Percentiles rank a stretch among this genome's conserved stretches.
Evolutionary conservation across 306 rosid genomes (phyloP).

Genomic region (Pachyrhizus erosus): DNA sequence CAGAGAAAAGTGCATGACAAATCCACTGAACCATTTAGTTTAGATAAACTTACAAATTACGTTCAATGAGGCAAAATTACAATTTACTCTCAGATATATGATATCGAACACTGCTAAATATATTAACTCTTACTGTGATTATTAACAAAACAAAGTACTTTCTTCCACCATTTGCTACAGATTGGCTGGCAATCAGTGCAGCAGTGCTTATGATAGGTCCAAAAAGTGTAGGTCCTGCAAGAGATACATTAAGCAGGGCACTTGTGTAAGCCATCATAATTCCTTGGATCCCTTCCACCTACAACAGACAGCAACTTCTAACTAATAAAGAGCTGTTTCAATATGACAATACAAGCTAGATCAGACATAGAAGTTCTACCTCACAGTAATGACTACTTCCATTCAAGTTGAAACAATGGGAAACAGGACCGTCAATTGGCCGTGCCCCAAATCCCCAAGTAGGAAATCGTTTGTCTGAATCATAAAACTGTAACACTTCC

Average conservation of each 20-base stretch:
- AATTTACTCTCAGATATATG: neutral
- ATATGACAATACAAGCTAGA: conserved; percentile 36
- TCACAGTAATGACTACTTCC: conserved; percentile 81
- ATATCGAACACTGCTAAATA: too few species aligned
- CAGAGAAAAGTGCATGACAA: conserved; percentile 23
- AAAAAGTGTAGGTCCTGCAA: conserved; percentile 88
- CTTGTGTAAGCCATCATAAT: conserved; percentile 83
- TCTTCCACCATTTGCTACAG: conserved; percentile 66
- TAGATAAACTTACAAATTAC: neutral
- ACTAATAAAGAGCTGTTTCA: conserved; percentile 36
- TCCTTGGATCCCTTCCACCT: conserved; percentile 94
- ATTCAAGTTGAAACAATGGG: conserved; percentile 88
- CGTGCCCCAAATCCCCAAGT: conserved; percentile 94
- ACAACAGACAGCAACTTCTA: conserved; percentile 41
- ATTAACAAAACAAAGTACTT: conserved; percentile 80
- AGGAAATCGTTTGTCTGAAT: conserved; percentile 77
- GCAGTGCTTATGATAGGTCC: conserved; percentile 77
- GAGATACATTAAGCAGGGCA: conserved; percentile 87
- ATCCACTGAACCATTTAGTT: neutral
- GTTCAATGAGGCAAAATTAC: neutral
- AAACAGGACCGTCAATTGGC: conserved; percentile 86
- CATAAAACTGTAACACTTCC: conserved; percentile 85
- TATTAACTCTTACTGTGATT: conserved; percentile 72
- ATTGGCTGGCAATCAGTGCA: conserved; percentile 75
- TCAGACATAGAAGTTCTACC: conserved; percentile 52